These are phyloP conservation scores for Leishmania arabica DNA, from an alignment of 208 protist genomes.

Conservation along the genomic window DNA sequence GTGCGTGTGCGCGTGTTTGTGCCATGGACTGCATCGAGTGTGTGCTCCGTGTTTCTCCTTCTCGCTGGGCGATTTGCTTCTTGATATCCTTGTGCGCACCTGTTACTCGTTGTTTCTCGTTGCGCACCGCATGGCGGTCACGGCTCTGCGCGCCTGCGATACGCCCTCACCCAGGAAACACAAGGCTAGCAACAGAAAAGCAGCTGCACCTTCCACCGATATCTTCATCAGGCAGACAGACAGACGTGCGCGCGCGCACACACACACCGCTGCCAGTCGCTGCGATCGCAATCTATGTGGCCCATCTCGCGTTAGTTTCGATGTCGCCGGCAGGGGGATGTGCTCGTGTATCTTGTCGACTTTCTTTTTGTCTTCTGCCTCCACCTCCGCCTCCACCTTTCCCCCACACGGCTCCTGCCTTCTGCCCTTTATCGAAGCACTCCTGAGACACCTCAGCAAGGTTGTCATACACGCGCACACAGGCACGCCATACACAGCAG, in stretches of 20 bases:
- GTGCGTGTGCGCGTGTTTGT: neutral
- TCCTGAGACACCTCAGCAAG: neutral
- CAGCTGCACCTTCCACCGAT: neutral
- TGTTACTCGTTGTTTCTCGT: neutral
- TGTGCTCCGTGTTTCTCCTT: no score
- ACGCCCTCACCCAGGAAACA: neutral
- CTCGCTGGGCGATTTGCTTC: neutral
- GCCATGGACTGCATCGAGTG: neutral
- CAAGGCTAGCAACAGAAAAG: neutral
- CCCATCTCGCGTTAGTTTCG: neutral
- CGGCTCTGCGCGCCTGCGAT: neutral
- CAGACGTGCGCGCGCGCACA: neutral
- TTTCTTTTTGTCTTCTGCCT: neutral
- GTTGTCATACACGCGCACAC: neutral
- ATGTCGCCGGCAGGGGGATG: neutral
- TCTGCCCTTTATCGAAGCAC: neutral
- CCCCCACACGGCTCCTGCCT: neutral
- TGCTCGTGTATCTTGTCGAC: neutral
- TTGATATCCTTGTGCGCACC: neutral
- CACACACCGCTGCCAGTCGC: neutral
- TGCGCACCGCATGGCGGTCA: neutral
- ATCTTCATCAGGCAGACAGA: neutral
- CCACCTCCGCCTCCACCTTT: neutral
- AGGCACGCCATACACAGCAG: neutral
- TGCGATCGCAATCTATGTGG: neutral